Base-by-base conservation (phyloP, 164 flowering plant genomes). In the Piper betle region DNA sequence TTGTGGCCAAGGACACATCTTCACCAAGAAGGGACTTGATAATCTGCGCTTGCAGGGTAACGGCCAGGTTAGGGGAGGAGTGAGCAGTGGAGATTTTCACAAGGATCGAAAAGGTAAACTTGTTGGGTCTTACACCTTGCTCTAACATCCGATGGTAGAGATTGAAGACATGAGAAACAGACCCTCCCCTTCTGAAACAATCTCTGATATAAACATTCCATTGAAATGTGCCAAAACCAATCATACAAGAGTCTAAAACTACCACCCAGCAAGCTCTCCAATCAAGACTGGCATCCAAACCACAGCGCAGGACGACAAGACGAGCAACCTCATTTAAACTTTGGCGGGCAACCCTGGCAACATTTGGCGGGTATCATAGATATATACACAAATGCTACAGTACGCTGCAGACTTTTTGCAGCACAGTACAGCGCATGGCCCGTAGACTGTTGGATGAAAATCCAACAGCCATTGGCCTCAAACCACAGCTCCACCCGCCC, bases 81-180 rank as follows among this genome's bases (percentile, higher is more conserved):
- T 78, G 67, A 68, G 71, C 57, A 18, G 66, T 61, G 60, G 90
- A 84, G 52, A 84, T 82, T 72, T 86, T 88, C 66, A 86, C 56
- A 42, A 84, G 75, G 9, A 78, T 77, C 6, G 96, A 88, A 63
- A 86, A 85, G 42, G 92, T 88, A 69, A 74, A 78, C 58, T 64
- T 72, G 80, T 86, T 85, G 57, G 90, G 88, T 39, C 72, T 70
- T 71, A 78, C 79, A 6, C 70, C 72, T 12, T 74, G 66, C 1
- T 48, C 56, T 54, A 64, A 64, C 91, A 87, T 84, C 3, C 70
- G 60, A 55, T 72, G 62, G 53, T 84, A 90, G 65, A 79, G 75
- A 37, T 20, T 33, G 39, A 91, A 78, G 42, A 91, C 81, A 15
- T 77, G 38, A 15, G 55, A 20, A 52, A 54, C 52, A 40, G 58